phyloP scores from a whole-genome alignment of 495 filamentous ascomycete species.

The Penicillium psychrofluorescens region DNA sequence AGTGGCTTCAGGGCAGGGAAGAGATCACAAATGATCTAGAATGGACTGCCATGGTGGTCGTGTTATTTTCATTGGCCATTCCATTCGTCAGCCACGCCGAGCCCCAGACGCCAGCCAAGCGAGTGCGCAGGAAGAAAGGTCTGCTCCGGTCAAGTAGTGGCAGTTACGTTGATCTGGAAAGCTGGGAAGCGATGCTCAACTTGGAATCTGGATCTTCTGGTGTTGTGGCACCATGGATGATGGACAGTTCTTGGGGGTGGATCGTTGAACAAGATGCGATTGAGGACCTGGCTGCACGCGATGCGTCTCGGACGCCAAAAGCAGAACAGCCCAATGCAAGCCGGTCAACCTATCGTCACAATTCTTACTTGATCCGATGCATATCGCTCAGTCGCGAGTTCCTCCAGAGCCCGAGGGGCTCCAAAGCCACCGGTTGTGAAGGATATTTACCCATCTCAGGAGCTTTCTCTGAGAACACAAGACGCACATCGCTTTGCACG shows the following conservation, averaged over 20 bases:
- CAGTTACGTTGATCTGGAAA: conserved; percentile 46
- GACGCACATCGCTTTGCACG: conserved; percentile 54
- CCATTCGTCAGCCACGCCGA: conserved; percentile 37
- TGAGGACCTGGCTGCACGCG: conserved; percentile 19
- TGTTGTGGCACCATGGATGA: conserved; percentile 57
- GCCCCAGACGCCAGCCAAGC: conserved; percentile 28
- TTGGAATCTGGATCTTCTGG: conserved; percentile 50
- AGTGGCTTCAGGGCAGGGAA: conserved; percentile 53
- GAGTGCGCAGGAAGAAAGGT: conserved; percentile 40
- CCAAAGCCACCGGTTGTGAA: conserved; percentile 39
- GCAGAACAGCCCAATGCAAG: conserved; percentile 15
- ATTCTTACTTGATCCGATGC: conserved; percentile 38
- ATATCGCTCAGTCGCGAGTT: conserved; percentile 46
- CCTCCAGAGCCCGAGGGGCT: conserved; percentile 46
- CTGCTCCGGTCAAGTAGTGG: conserved; percentile 56
- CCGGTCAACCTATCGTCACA: conserved; percentile 37
- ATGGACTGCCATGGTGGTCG: conserved; percentile 71
- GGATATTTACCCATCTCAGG: conserved; percentile 58
- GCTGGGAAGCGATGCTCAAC: conserved; percentile 55
- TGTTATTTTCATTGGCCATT: conserved; percentile 57
- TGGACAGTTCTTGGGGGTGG: conserved; percentile 66
- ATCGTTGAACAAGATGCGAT: conserved; percentile 52
- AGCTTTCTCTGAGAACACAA: conserved; percentile 42
- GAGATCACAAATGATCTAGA: conserved; percentile 52
- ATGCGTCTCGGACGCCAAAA: conserved; percentile 15